Evolutionary conservation across 495 filamentous ascomycete genomes (phyloP).

Genomic region (Podospora fimiseda): DNA sequence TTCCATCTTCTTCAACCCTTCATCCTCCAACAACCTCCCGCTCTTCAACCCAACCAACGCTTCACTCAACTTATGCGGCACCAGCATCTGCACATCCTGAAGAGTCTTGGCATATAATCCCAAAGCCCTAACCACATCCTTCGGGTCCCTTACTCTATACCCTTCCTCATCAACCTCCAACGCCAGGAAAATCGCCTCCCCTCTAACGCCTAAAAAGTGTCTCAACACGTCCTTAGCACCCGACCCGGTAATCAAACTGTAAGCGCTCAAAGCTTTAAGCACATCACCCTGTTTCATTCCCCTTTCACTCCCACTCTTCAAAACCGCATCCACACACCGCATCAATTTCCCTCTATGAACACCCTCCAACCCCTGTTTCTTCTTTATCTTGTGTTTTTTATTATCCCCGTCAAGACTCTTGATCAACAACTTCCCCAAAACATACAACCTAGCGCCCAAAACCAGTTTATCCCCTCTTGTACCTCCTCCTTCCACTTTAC

Average conservation of each 20-base stretch:
- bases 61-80: conserved; percentile 66
- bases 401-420: conserved; percentile 24
- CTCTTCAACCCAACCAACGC: conserved; percentile 63
- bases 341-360: conserved; percentile 54
- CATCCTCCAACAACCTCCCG: conserved; percentile 62
- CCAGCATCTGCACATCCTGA: conserved; percentile 63
- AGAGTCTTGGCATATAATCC: conserved; percentile 71
- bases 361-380: conserved; percentile 55
- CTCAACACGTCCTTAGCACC: conserved; percentile 72
- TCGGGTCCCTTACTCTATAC: conserved; percentile 19
- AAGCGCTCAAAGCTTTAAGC: conserved; percentile 68
- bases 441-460: conserved; percentile 71
- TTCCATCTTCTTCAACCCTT: conserved; percentile 55
- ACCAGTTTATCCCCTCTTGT: conserved; percentile 46
- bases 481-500: no score
- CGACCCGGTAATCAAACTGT: conserved; percentile 74
- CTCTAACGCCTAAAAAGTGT: conserved; percentile 73
- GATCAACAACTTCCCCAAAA: conserved; percentile 57
- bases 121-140: conserved; percentile 56
- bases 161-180: conserved; percentile 40
- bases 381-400: conserved; percentile 50
- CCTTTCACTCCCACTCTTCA: conserved; percentile 41
- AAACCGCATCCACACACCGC: conserved; percentile 57
- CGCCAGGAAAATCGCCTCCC: conserved; percentile 56
- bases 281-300: conserved; percentile 45